Evolutionary conservation across 176 grass and related monocot genomes (phyloP).

Genomic region (Oryza longistaminata): DNA sequence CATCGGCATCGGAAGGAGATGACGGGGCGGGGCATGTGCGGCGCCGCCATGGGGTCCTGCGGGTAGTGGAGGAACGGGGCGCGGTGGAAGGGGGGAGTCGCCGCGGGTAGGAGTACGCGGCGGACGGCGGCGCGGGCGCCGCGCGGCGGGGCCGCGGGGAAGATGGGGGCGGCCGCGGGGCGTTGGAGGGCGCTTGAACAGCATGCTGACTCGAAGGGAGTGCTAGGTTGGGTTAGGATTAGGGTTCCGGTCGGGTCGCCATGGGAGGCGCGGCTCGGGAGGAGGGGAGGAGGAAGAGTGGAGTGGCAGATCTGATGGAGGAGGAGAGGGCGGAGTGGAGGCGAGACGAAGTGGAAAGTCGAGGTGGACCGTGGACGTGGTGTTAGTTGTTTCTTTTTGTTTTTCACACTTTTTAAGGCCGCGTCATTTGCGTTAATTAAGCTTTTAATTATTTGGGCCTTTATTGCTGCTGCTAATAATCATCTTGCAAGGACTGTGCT

Average conservation of each 20-base stretch:
- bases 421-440: neutral
- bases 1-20: conserved; percentile 54
- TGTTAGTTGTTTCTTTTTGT: neutral
- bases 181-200: conserved; percentile 60
- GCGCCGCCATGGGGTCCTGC: conserved; percentile 40
- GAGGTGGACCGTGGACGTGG: conserved; percentile 10
- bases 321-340: conserved; percentile 11
- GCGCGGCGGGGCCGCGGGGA: conserved; percentile 32
- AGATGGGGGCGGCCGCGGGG: conserved; percentile 44
- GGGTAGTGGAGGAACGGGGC: conserved; percentile 67
- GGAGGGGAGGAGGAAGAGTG: conserved; percentile 35
- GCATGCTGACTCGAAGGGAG: conserved; percentile 62
- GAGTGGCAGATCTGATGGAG: conserved; percentile 41
- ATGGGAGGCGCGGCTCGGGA: conserved; percentile 43
- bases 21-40: conserved; percentile 47
- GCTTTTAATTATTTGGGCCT: too few species aligned
- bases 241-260: conserved; percentile 77
- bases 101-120: conserved; percentile 72
- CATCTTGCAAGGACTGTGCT: too few species aligned
- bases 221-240: conserved; percentile 45
- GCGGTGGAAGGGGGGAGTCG: conserved; percentile 73
- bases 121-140: conserved; percentile 40
- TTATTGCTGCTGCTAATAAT: too few species aligned
- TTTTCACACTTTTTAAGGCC: neutral
- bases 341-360: conserved; percentile 20